A percentile compares a stretch with the other conserved stretches of the same genome.
phyloP scores from a whole-genome alignment of 1,284 basidiomycete species.

The Apiotrichum akiyoshidainum region DNA sequence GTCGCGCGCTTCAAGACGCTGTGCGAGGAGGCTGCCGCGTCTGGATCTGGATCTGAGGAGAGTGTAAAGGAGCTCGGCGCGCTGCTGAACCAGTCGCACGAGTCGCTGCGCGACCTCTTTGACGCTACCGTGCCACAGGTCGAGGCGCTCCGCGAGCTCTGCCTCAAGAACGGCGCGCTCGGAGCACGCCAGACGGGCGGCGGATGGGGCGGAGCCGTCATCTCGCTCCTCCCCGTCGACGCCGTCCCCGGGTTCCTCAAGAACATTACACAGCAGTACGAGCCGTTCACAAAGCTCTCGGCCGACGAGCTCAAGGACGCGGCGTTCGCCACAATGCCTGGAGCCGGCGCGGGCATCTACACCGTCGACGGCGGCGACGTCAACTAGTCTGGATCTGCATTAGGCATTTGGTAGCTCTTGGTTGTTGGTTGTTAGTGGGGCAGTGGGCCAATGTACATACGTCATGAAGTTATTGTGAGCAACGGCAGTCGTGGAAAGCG shows the following conservation, averaged over 20 bases:
- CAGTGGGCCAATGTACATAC: too few relatives aligned
- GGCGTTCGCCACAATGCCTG: slow-evolving; percentile 80
- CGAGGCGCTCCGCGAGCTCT: slow-evolving; percentile 62
- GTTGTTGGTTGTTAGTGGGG: too few relatives aligned
- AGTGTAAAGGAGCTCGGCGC: slow-evolving; percentile 56
- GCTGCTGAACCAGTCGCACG: slow-evolving; percentile 75
- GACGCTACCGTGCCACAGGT: slow-evolving; percentile 77
- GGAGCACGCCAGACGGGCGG: slow-evolving; percentile 65
- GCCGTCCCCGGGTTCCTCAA: slow-evolving; percentile 66
- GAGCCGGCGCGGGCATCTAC: slow-evolving; percentile 71
- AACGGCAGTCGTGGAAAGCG: too few relatives aligned
- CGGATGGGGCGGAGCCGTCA: slow-evolving; percentile 86
- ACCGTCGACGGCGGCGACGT: slow-evolving; percentile 2
- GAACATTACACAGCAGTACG: slow-evolving; percentile 61
- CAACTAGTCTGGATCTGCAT: neutral
- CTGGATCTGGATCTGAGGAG: slow-evolving; percentile 16
- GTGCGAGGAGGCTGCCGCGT: slow-evolving; percentile 55
- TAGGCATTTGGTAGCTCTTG: too few relatives aligned
- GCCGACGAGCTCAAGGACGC: slow-evolving; percentile 64
- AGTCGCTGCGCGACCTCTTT: slow-evolving; percentile 64
- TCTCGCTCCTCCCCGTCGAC: slow-evolving; percentile 72
- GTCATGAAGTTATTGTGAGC: too few relatives aligned
- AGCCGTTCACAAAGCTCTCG: slow-evolving; percentile 61
- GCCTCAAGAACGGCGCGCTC: slow-evolving; percentile 65
- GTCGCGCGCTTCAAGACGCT: slow-evolving; percentile 68